Conservation (phyloP, 2,329 filamentous ascomycete genomes). For the Colletotrichum spinosum region DNA sequence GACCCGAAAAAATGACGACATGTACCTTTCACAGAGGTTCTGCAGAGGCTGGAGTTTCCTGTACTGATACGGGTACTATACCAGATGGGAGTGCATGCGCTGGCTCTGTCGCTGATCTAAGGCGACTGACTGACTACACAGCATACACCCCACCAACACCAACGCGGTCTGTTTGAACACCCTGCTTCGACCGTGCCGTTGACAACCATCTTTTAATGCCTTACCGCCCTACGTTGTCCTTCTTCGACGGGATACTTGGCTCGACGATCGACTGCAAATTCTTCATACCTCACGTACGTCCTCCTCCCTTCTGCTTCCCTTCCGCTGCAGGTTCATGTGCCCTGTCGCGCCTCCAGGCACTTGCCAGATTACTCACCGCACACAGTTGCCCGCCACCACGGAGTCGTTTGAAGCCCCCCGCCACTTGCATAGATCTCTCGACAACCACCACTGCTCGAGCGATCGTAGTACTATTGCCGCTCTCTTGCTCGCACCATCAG, state of each 20-base stretch:
- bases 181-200: constrained; percentile 12
- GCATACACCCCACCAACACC: constrained; percentile 24
- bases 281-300: constrained; percentile 2
- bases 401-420: constrained; percentile 24
- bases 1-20: too few species aligned
- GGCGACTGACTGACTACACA: neutral
- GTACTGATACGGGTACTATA: too few species aligned
- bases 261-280: neutral
- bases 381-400: constrained; percentile 21
- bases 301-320: neutral
- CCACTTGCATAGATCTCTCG: constrained; percentile 13
- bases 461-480: too few species aligned
- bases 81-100: too few species aligned
- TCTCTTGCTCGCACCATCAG: too few species aligned
- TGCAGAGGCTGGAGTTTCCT: too few species aligned
- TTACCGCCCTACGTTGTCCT: constrained; percentile 1
- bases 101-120: constrained; percentile 28
- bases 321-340: neutral
- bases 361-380: constrained; percentile 32
- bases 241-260: neutral
- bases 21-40: too few species aligned
- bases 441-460: too few species aligned
- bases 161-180: constrained; percentile 6
- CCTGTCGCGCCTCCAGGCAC: neutral
- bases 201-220: constrained; percentile 17